Percentiles rank a stretch among this genome's conserved stretches.
Evolutionary conservation across 108 stramenopile species (phyloP).

Genomic region (Nitzschia inconspicua): DNA sequence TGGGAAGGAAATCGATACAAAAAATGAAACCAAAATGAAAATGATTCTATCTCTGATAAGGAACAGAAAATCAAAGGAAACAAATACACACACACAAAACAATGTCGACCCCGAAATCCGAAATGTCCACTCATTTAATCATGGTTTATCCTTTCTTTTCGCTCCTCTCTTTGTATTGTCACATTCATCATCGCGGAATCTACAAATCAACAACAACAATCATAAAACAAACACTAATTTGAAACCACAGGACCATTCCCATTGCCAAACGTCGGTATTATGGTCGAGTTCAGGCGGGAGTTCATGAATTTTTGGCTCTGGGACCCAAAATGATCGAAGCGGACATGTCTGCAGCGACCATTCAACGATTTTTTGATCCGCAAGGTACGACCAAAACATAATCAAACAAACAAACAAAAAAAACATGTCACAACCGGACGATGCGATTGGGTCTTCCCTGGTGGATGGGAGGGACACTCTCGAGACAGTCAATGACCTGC

Average conservation of each 20-base stretch:
- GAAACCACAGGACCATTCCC: constrained; percentile 54
- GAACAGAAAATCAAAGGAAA: too few species aligned
- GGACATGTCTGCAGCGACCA: constrained; percentile 45
- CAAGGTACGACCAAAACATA: constrained; percentile 10
- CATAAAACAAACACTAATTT: background rate
- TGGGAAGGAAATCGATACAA: background rate
- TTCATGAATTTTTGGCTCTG: constrained; percentile 75
- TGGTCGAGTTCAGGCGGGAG: constrained; percentile 73
- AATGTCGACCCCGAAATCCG: too few species aligned
- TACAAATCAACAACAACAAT: background rate
- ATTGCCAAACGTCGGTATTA: constrained; percentile 85
- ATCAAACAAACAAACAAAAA: background rate
- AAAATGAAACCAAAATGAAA: too few species aligned
- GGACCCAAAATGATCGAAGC: constrained; percentile 80
- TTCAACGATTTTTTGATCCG: constrained; percentile 62
- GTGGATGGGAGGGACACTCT: too few species aligned
- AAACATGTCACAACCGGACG: background rate
- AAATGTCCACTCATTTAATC: too few species aligned
- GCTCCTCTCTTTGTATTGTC: background rate
- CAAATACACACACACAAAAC: too few species aligned
- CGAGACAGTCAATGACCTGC: too few species aligned
- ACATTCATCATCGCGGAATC: background rate
- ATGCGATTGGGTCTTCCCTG: too few species aligned
- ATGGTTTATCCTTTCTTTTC: constrained; percentile 2
- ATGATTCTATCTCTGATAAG: too few species aligned